These are phyloP conservation scores for Aspergillus sp. DNA, from an alignment of 2,329 filamentous ascomycete genomes.

Conservation along the genomic window DNA sequence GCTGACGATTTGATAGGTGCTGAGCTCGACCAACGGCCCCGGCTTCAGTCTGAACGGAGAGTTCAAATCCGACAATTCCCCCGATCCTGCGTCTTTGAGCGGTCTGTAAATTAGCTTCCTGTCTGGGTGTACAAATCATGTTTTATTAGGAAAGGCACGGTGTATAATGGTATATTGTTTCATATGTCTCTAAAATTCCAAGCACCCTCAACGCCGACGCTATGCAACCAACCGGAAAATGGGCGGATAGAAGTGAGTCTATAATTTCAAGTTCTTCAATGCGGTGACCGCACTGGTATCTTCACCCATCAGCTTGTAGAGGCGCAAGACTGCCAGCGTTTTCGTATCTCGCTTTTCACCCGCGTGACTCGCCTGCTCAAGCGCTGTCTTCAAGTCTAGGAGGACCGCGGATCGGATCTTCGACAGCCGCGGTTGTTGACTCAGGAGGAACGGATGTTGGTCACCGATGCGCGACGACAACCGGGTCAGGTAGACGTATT, in stretches of 20 bases:
- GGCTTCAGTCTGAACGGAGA: slow-evolving; percentile 83
- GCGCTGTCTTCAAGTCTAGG: slow-evolving; percentile 61
- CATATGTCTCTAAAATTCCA: slow-evolving; percentile 18
- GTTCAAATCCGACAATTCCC: slow-evolving; percentile 62
- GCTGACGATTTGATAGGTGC: slow-evolving; percentile 58
- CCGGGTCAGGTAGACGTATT: slow-evolving; percentile 56
- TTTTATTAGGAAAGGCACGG: slow-evolving; percentile 40
- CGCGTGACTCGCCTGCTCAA: slow-evolving; percentile 54
- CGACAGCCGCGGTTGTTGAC: slow-evolving; percentile 54
- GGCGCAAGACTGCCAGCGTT: slow-evolving; percentile 55
- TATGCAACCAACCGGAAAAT: slow-evolving; percentile 29
- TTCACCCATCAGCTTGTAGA: slow-evolving; percentile 63
- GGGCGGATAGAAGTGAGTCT: slow-evolving; percentile 9
- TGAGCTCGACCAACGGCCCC: slow-evolving; percentile 84
- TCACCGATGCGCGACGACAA: slow-evolving; percentile 51
- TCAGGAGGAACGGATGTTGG: slow-evolving; percentile 62
- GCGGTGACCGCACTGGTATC: slow-evolving; percentile 58
- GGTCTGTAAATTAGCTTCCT: slow-evolving; percentile 46
- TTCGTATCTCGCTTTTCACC: slow-evolving; percentile 35
- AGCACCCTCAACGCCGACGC: slow-evolving; percentile 41
- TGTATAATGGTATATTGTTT: slow-evolving; percentile 42
- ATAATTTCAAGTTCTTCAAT: slow-evolving; percentile 46
- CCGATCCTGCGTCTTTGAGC: slow-evolving; percentile 48
- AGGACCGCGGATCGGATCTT: slow-evolving; percentile 62
- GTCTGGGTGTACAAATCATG: slow-evolving; percentile 40